Evolutionary conservation across 1,284 basidiomycete genomes (phyloP).

Genomic region (Schizophyllum amplum): DNA sequence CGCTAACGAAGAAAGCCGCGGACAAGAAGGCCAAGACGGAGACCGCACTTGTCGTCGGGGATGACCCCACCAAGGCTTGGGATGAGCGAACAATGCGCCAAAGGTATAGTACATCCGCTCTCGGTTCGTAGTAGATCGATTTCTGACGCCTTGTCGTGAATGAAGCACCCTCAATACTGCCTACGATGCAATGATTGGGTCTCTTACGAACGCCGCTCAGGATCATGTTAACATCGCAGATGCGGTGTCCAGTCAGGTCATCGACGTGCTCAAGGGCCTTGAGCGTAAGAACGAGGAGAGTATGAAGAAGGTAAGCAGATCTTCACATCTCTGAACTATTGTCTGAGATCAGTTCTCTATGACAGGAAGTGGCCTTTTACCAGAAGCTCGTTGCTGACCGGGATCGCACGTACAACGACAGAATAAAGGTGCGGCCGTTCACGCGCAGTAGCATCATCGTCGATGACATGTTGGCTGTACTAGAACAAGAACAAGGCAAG

Average conservation of each 20-base stretch:
- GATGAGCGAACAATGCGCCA: slow-evolving; percentile 42
- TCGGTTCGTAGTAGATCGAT: neutral
- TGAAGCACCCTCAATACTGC: slow-evolving; percentile 60
- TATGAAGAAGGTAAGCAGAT: slow-evolving; percentile 49
- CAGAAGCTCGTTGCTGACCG: slow-evolving; percentile 64
- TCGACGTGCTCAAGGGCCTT: slow-evolving; percentile 52
- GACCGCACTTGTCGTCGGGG: slow-evolving; percentile 48
- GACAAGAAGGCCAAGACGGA: slow-evolving; percentile 64
- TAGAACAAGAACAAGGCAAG: slow-evolving; percentile 68
- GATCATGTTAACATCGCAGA: slow-evolving; percentile 66
- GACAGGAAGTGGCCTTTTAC: slow-evolving; percentile 60
- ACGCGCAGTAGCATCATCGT: slow-evolving; percentile 1
- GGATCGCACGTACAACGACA: slow-evolving; percentile 59
- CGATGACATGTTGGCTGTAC: slow-evolving; percentile 10
- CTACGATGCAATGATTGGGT: slow-evolving; percentile 57
- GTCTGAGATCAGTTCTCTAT: neutral
- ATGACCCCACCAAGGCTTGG: slow-evolving; percentile 58
- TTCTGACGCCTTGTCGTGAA: slow-evolving; percentile 4
- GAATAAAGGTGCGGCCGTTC: slow-evolving; percentile 46
- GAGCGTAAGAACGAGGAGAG: slow-evolving; percentile 58
- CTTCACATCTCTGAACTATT: slow-evolving; percentile 6
- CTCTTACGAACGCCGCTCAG: slow-evolving; percentile 51
- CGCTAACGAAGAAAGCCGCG: slow-evolving; percentile 53
- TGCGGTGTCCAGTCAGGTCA: slow-evolving; percentile 46
- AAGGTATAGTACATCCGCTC: slow-evolving; percentile 41